Conservation (phyloP, 345 rosid species). For the Syzygium oleosum region DNA sequence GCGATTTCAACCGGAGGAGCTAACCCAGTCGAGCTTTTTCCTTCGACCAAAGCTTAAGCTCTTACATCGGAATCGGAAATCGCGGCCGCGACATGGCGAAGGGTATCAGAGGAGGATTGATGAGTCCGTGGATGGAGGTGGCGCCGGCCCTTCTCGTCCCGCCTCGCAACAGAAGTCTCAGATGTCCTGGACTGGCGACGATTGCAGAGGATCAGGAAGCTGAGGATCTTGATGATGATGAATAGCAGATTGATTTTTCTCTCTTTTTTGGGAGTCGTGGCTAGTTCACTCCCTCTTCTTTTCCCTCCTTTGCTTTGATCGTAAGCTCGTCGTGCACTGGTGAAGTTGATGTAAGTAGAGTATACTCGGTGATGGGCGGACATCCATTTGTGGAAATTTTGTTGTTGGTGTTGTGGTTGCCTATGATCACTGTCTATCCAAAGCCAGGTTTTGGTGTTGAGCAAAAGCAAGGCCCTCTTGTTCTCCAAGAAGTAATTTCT, state of each 20-base stretch:
- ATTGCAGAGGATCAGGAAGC: constrained; percentile 31
- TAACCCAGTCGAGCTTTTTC: neutral
- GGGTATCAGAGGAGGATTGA: constrained; percentile 3
- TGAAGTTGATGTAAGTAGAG: neutral
- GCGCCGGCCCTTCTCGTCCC: constrained; percentile 25
- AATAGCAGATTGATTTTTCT: neutral
- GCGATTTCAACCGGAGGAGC: neutral
- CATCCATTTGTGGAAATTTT: neutral
- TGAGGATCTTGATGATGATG: constrained; percentile 14
- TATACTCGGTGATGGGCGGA: no score
- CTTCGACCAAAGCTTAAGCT: neutral
- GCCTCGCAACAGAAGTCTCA: constrained; percentile 5
- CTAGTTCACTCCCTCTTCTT: neutral
- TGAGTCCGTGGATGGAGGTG: constrained; percentile 26
- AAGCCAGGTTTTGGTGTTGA: neutral
- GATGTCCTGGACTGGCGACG: constrained; percentile 31
- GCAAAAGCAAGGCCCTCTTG: neutral
- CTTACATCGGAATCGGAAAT: neutral
- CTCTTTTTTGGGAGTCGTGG: neutral
- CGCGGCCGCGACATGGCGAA: constrained; percentile 11
- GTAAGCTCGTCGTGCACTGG: neutral
- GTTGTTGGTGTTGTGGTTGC: neutral
- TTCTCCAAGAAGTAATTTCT: neutral
- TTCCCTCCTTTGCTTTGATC: neutral
- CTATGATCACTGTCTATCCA: neutral